A percentile compares a stretch with the other conserved stretches of the same genome.
phyloP scores from a whole-genome alignment of 2,329 filamentous ascomycete genomes.

The Aspergillus pseudoterreus region DNA sequence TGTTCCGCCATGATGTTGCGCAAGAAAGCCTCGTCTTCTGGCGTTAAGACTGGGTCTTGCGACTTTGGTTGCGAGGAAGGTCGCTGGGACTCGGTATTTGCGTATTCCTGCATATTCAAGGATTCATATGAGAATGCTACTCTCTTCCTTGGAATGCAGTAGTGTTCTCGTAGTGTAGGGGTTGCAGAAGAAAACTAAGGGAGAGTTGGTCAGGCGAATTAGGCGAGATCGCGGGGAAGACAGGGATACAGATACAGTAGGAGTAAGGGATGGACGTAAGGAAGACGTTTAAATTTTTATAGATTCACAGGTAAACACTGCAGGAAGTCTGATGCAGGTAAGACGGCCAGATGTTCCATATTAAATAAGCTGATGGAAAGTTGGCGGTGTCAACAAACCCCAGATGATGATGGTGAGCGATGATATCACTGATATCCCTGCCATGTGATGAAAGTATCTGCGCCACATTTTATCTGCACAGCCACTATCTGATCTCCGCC shows the following conservation, averaged over 20 bases:
- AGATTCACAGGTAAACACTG: too few species aligned
- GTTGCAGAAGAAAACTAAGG: background rate
- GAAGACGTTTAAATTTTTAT: background rate
- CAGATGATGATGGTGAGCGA: background rate
- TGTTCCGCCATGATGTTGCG: conserved; percentile 44
- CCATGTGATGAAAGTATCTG: background rate
- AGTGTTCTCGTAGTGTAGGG: background rate
- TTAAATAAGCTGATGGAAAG: too few species aligned
- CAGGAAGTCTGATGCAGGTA: too few species aligned
- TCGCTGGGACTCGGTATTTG: conserved; percentile 38
- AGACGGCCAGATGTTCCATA: too few species aligned
- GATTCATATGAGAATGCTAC: background rate
- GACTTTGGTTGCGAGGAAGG: conserved; percentile 28
- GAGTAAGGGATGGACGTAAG: background rate
- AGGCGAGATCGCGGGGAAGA: background rate
- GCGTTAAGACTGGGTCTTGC: conserved; percentile 49
- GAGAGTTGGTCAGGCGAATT: background rate
- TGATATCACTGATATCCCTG: conserved; percentile 6
- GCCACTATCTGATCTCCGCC: background rate
- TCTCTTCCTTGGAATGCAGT: background rate
- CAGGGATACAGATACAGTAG: too few species aligned
- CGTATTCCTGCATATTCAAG: conserved; percentile 41
- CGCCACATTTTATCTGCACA: background rate
- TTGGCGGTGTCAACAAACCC: background rate
- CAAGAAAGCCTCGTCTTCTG: conserved; percentile 60